Percentiles rank a stretch among this genome's conserved stretches.
Conservation (phyloP, 352 stramenopile genomes). For the Thalassiosira livingstoniorum region DNA sequence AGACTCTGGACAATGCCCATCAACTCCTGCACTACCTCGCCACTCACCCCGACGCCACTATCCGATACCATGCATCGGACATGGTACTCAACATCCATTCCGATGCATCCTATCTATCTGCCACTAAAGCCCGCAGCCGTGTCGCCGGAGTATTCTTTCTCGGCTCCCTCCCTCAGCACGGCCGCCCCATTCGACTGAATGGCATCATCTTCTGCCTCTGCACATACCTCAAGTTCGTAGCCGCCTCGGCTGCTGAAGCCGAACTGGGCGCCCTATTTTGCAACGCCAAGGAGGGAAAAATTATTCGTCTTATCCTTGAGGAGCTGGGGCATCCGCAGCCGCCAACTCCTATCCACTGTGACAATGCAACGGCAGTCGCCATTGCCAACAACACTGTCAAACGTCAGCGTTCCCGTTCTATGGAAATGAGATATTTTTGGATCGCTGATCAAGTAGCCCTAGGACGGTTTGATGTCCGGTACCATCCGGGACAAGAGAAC, state of each 20-base stretch:
- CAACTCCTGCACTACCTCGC: slow-evolving; percentile 54
- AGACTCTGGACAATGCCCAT: slow-evolving; percentile 23
- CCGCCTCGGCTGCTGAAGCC: slow-evolving; percentile 17
- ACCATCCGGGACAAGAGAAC: too few species aligned
- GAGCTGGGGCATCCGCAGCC: slow-evolving; percentile 18
- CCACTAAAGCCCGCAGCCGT: slow-evolving; percentile 15
- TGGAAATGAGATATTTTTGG: too few species aligned
- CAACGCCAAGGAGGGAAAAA: slow-evolving; percentile 24
- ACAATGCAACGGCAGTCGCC: slow-evolving; percentile 8
- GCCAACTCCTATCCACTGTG: slow-evolving; percentile 23
- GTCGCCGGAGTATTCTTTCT: slow-evolving; percentile 35
- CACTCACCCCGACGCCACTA: slow-evolving; percentile 24
- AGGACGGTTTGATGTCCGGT: too few species aligned
- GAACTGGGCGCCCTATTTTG: slow-evolving; percentile 17
- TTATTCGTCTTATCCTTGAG: slow-evolving; percentile 5
- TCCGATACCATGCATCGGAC: slow-evolving; percentile 33
- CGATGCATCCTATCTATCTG: slow-evolving; percentile 50
- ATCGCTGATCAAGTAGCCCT: too few species aligned
- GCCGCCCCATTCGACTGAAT: background rate
- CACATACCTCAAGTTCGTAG: slow-evolving; percentile 4
- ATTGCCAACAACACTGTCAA: too few species aligned
- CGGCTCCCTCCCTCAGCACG: background rate
- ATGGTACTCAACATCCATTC: slow-evolving; percentile 54
- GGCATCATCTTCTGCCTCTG: background rate
- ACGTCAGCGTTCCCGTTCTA: too few species aligned